Conservation (phyloP, 306 rosid genomes). For the Betula pendula region DNA sequence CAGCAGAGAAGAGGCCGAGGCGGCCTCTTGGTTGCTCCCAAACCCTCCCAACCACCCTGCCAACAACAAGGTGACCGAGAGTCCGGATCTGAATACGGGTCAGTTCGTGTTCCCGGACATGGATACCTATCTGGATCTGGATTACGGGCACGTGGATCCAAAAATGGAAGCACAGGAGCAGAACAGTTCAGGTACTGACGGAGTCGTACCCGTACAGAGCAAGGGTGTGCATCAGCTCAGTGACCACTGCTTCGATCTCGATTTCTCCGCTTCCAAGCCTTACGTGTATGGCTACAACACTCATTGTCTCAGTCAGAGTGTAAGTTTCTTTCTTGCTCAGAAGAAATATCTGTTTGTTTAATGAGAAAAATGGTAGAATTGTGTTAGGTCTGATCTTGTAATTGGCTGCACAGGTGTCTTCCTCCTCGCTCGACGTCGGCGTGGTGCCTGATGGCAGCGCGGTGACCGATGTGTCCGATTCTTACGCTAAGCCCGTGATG, state of each 20-base stretch:
- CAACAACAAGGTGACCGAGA: conserved; percentile 44
- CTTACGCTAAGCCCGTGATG: conserved; percentile 33
- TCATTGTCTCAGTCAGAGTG: conserved; percentile 76
- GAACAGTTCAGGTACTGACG: conserved; percentile 64
- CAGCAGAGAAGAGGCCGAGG: conserved; percentile 86
- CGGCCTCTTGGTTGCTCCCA: conserved; percentile 90
- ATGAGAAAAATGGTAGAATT: background rate
- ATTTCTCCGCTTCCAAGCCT: conserved; percentile 51
- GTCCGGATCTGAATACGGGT: conserved; percentile 60
- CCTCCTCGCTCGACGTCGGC: conserved; percentile 80
- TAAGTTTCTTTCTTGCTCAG: conserved; percentile 35
- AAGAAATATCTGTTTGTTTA: background rate
- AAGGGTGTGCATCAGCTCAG: conserved; percentile 29
- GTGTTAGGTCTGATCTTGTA: background rate
- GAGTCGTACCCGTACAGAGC: conserved; percentile 79
- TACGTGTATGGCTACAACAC: conserved; percentile 48
- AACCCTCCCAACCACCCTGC: conserved; percentile 31
- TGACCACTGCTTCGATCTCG: conserved; percentile 46
- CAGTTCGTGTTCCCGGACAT: conserved; percentile 52
- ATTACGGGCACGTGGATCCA: conserved; percentile 54
- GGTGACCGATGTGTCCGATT: conserved; percentile 54
- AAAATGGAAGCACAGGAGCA: conserved; percentile 60
- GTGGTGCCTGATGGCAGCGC: conserved; percentile 77
- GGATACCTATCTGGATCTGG: conserved; percentile 77
- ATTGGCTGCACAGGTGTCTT: conserved; percentile 56